Evolutionary conservation across 192 early-diverging fungal genomes (phyloP).

Genomic region (Gamsiella multidivaricata): DNA sequence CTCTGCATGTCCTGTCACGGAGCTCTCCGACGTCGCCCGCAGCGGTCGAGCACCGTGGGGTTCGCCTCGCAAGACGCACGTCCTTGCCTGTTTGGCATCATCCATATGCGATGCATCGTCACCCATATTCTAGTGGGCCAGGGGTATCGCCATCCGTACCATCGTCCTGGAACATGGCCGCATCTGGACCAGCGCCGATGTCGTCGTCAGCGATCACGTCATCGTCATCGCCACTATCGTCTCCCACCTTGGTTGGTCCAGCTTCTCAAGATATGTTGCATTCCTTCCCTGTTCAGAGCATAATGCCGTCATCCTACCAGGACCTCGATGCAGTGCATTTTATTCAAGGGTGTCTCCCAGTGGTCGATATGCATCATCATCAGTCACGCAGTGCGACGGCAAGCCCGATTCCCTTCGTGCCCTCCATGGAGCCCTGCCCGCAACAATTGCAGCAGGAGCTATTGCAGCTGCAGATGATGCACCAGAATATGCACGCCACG

Average conservation of each 20-base stretch:
- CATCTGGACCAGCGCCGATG: not conserved
- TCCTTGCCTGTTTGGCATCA: slow-evolving; percentile 20
- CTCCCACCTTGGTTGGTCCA: no score
- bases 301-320: not conserved
- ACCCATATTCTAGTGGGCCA: not conserved
- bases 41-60: slow-evolving; percentile 1
- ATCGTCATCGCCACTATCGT: not conserved
- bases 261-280: not conserved
- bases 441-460: not conserved
- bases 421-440: slow-evolving; percentile 1
- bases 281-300: not conserved
- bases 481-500: not conserved
- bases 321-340: not conserved
- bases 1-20: not conserved
- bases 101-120: slow-evolving; percentile 3
- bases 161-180: not conserved
- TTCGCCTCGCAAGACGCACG: not conserved
- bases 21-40: slow-evolving; percentile 9
- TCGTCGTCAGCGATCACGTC: not conserved
- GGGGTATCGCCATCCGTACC: not conserved
- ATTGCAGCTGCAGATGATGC: slow-evolving; percentile 7
- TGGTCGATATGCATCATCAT: not conserved
- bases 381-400: not conserved
- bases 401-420: no score
- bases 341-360: not conserved